Evolutionary conservation across 2,329 filamentous ascomycete genomes (phyloP).

Genomic region (Trichoderma atroviride): DNA sequence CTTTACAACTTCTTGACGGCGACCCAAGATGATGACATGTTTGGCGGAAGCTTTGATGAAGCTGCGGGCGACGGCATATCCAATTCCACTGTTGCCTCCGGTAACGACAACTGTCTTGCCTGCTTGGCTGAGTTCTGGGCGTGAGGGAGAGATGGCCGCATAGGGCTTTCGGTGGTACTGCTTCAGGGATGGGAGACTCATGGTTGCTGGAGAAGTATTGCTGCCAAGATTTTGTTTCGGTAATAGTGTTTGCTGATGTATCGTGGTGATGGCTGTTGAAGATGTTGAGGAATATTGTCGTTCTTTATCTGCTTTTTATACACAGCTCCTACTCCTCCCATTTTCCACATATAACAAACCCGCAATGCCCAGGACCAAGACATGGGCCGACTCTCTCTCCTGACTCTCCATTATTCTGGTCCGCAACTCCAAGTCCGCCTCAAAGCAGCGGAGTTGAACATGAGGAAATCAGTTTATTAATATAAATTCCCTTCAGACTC

Average conservation of each 20-base stretch:
- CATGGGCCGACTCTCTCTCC: background rate
- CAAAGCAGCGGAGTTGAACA: background rate
- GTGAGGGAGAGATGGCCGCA: constrained; percentile 40
- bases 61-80: constrained; percentile 62
- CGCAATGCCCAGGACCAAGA: background rate
- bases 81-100: constrained; percentile 65
- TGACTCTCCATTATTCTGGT: background rate
- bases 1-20: constrained; percentile 34
- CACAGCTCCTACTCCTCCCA: background rate
- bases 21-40: constrained; percentile 45
- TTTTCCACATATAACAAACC: background rate
- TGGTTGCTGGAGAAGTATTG: background rate
- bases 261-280: background rate
- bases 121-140: constrained; percentile 44
- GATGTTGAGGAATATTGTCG: background rate
- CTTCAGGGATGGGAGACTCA: constrained; percentile 16
- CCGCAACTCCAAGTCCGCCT: constrained; percentile 4
- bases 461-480: background rate
- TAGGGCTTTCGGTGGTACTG: constrained; percentile 41
- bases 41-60: constrained; percentile 48
- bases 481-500: background rate
- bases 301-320: background rate
- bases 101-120: constrained; percentile 64
- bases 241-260: background rate
- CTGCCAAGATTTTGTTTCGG: background rate